Percentiles rank a stretch among this genome's conserved stretches.
These are phyloP conservation scores for Penicillium malachiteum DNA, from an alignment of 495 filamentous ascomycete genomes.

Conservation along the genomic window DNA sequence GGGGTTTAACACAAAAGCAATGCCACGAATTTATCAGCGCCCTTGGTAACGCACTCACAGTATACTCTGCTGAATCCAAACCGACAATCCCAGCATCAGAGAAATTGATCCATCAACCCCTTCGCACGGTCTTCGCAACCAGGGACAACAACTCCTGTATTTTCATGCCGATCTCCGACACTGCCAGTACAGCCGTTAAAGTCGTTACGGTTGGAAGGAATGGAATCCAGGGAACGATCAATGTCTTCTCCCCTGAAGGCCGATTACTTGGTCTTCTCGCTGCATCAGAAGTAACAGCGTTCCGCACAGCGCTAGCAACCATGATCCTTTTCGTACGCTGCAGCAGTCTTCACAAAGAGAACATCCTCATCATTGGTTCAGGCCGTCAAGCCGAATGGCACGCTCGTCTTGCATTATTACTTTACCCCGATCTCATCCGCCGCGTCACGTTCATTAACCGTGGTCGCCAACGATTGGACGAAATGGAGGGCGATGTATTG, in stretches of 20 bases:
- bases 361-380: slow-evolving; percentile 77
- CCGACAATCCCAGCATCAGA: slow-evolving; percentile 18
- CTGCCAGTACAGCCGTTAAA: slow-evolving; percentile 58
- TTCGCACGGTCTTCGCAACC: slow-evolving; percentile 64
- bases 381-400: slow-evolving; percentile 95
- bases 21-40: slow-evolving; percentile 33
- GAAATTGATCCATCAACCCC: slow-evolving; percentile 64
- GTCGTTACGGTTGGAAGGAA: slow-evolving; percentile 52
- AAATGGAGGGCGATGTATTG: slow-evolving; percentile 30
- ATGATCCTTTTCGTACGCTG: slow-evolving; percentile 69
- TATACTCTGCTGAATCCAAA: slow-evolving; percentile 30
- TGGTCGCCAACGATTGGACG: slow-evolving; percentile 50
- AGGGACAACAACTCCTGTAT: slow-evolving; percentile 72
- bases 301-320: slow-evolving; percentile 85
- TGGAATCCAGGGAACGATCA: slow-evolving; percentile 66
- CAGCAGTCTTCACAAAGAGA: slow-evolving; percentile 50
- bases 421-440: slow-evolving; percentile 60
- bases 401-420: slow-evolving; percentile 73
- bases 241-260: slow-evolving; percentile 69
- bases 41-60: slow-evolving; percentile 30
- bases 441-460: slow-evolving; percentile 76
- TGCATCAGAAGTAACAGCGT: slow-evolving; percentile 84
- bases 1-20: slow-evolving; percentile 31
- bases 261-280: slow-evolving; percentile 74
- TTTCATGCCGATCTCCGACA: slow-evolving; percentile 83